These are phyloP conservation scores for Platanthera guangdongensis DNA, from an alignment of 106 monocot species.

Conservation along the genomic window DNA sequence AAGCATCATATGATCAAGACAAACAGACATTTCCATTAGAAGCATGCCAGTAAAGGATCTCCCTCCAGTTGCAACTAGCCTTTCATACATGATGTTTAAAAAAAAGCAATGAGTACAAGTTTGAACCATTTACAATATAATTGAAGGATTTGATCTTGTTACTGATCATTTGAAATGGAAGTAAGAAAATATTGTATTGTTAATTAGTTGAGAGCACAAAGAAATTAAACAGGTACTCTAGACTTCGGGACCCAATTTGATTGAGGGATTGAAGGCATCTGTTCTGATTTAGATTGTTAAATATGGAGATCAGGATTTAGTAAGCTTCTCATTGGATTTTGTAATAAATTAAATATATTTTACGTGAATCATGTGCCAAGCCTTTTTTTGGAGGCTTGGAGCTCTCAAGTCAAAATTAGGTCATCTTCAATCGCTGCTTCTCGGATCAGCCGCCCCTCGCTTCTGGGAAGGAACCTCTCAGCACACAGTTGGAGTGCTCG, in stretches of 20 bases:
- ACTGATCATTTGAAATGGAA: neutral
- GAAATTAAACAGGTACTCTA: neutral
- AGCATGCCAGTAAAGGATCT: neutral
- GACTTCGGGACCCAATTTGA: neutral
- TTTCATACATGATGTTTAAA: neutral
- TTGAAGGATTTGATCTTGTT: neutral
- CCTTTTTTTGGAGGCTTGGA: neutral
- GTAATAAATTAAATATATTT: neutral
- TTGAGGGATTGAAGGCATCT: neutral
- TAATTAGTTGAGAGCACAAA: neutral
- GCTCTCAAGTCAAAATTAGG: neutral
- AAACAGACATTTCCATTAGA: neutral
- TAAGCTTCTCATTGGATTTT: neutral
- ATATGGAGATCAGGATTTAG: neutral
- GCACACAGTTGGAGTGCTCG: no score
- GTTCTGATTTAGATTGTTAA: neutral
- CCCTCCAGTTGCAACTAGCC: neutral
- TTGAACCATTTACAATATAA: neutral
- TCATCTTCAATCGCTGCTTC: no score
- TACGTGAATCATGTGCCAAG: neutral
- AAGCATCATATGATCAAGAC: neutral
- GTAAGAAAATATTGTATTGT: neutral
- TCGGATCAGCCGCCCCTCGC: no score
- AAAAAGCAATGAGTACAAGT: neutral
- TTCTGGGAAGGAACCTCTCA: no score